These are phyloP conservation scores for Porcisia deanei DNA, from an alignment of 208 protist genomes.

Conservation along the genomic window DNA sequence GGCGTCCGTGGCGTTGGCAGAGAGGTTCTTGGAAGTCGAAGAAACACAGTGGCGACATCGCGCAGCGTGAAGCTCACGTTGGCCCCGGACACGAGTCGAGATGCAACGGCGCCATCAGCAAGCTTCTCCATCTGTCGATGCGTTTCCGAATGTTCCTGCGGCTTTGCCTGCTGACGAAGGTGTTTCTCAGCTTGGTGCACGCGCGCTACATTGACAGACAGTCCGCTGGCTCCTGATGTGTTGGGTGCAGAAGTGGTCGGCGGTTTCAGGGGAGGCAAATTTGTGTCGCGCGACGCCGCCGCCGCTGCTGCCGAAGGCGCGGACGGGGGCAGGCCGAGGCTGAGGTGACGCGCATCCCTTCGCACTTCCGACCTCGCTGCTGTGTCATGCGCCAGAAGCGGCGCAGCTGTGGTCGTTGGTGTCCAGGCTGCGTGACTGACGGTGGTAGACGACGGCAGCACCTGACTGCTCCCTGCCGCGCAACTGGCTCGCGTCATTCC, in stretches of 20 bases:
- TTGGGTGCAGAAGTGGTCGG: neutral
- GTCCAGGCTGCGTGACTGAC: neutral
- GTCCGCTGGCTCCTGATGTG: neutral
- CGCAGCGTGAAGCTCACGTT: slow-evolving; percentile 74
- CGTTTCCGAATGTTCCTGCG: slow-evolving; percentile 3
- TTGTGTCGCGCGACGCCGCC: neutral
- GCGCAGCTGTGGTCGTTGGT: neutral
- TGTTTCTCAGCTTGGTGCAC: slow-evolving; percentile 9
- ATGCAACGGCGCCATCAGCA: slow-evolving; percentile 13
- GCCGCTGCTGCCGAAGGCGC: neutral
- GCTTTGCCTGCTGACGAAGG: slow-evolving; percentile 7
- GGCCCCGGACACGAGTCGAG: slow-evolving; percentile 35
- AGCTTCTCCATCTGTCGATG: slow-evolving; percentile 29
- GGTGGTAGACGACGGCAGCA: neutral
- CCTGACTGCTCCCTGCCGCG: neutral
- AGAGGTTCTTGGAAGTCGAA: slow-evolving; percentile 40
- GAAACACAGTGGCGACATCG: slow-evolving; percentile 60
- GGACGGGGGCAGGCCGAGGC: slow-evolving; percentile 3
- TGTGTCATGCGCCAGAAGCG: neutral
- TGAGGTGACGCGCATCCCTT: slow-evolving; percentile 1
- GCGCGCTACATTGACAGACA: neutral
- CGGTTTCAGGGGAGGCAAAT: neutral
- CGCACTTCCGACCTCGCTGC: neutral
- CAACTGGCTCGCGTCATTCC: neutral
- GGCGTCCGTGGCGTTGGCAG: neutral